These are phyloP conservation scores for Nemania diffusa DNA, from an alignment of 2,329 filamentous ascomycete genomes.

Conservation along the genomic window DNA sequence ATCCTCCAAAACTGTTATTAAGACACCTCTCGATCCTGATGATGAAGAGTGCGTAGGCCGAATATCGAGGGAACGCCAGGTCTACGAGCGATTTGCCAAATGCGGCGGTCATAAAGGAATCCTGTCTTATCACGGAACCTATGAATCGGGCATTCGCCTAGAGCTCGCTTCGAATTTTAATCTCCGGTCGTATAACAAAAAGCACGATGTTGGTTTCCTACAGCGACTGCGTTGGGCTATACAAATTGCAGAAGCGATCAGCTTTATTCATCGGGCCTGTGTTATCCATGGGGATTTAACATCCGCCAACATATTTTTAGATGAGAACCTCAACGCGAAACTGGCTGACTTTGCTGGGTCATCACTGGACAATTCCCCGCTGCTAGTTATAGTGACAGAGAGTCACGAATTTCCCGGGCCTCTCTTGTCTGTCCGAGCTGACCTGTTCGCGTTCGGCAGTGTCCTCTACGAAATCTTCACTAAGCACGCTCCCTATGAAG, in stretches of 20 bases:
- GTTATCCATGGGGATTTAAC: neutral
- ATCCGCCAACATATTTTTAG: neutral
- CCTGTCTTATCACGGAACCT: neutral
- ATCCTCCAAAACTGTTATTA: neutral
- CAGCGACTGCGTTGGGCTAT: neutral
- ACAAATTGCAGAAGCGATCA: neutral
- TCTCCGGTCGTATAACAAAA: neutral
- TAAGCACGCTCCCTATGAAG: neutral
- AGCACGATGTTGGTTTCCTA: neutral
- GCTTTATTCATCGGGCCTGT: neutral
- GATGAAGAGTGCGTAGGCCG: neutral
- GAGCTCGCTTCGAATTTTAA: neutral
- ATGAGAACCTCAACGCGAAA: neutral
- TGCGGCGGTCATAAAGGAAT: neutral
- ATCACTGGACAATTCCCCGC: neutral
- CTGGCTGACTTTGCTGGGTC: neutral
- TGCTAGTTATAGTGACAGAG: neutral
- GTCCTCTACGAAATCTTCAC: neutral
- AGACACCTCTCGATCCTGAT: neutral
- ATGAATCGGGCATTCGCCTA: neutral
- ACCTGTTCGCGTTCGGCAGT: neutral
- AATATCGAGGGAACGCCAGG: neutral
- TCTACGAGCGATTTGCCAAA: neutral
- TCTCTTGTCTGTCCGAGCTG: slow-evolving; percentile 4
- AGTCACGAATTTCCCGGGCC: neutral